Conservation (phyloP, 2,329 filamentous ascomycete genomes). For the Scedosporium dehoogii region DNA sequence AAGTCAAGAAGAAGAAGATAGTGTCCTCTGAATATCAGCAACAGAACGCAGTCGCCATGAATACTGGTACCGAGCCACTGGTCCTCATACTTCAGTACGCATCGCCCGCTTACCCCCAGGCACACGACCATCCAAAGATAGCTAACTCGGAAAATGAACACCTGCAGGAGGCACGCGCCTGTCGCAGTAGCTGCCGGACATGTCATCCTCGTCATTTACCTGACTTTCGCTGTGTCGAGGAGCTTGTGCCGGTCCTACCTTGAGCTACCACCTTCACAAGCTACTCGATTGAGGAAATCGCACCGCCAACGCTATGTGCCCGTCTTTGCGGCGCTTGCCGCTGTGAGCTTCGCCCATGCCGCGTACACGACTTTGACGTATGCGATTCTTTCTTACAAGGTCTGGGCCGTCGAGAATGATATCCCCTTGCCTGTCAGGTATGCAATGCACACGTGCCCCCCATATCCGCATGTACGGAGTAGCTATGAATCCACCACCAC, state of each 20-base stretch:
- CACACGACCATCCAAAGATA: not conserved
- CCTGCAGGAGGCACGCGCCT: slow-evolving; percentile 9
- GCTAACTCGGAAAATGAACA: not conserved
- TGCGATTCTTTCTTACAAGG: slow-evolving; percentile 35
- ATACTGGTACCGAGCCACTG: too few species aligned
- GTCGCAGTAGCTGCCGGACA: slow-evolving; percentile 14
- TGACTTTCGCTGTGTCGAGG: slow-evolving; percentile 13
- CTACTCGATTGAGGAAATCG: slow-evolving; percentile 21
- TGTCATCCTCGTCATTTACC: slow-evolving; percentile 10
- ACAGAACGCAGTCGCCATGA: too few species aligned
- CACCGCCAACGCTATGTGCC: slow-evolving; percentile 18
- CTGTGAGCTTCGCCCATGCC: slow-evolving; percentile 32
- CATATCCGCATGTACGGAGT: not conserved
- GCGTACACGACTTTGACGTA: slow-evolving; percentile 32
- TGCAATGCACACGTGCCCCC: slow-evolving; percentile 9
- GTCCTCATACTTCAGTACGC: too few species aligned
- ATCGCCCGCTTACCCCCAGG: too few species aligned
- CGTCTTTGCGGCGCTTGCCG: slow-evolving; percentile 32
- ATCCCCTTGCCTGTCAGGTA: slow-evolving; percentile 27
- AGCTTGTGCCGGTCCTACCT: slow-evolving; percentile 16
- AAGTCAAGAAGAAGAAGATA: too few species aligned
- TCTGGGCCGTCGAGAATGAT: slow-evolving; percentile 34
- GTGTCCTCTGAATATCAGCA: too few species aligned
- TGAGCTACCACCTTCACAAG: slow-evolving; percentile 22
- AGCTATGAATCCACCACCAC: too few species aligned